phyloP scores from a whole-genome alignment of 257 asterid species.

The Solanum pinnatisectum region DNA sequence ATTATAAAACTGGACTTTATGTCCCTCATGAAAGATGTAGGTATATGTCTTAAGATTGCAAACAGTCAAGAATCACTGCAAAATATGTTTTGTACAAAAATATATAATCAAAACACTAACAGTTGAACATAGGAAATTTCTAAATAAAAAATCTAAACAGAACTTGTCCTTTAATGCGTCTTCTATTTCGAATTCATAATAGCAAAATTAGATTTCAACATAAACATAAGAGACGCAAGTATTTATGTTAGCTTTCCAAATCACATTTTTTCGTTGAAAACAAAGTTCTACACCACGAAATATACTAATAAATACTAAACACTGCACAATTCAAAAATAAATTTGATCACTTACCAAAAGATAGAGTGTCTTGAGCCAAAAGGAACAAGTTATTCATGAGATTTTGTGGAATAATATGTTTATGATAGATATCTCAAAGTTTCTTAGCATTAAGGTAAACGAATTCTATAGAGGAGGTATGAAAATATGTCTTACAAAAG shows the following conservation, averaged over 20 bases:
- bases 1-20: not conserved
- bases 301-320: not conserved
- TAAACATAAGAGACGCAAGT: not conserved
- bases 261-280: not conserved
- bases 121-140: not conserved
- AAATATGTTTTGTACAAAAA: not conserved
- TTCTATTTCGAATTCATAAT: too few species aligned
- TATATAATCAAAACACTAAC: not conserved
- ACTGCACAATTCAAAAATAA: not conserved
- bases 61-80: not conserved
- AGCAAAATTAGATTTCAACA: too few species aligned
- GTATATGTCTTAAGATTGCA: not conserved
- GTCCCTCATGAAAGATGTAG: not conserved
- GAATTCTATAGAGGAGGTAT: too few species aligned
- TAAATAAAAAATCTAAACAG: too few species aligned
- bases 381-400: not conserved
- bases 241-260: not conserved
- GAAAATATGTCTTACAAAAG: too few species aligned
- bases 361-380: not conserved
- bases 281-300: not conserved
- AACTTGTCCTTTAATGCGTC: too few species aligned
- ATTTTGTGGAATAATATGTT: not conserved
- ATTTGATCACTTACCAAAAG: not conserved
- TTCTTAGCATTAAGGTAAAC: not conserved
- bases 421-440: not conserved